Base-by-base conservation (phyloP, 2,329 filamentous ascomycete species). In the Juglanconis sp. region DNA sequence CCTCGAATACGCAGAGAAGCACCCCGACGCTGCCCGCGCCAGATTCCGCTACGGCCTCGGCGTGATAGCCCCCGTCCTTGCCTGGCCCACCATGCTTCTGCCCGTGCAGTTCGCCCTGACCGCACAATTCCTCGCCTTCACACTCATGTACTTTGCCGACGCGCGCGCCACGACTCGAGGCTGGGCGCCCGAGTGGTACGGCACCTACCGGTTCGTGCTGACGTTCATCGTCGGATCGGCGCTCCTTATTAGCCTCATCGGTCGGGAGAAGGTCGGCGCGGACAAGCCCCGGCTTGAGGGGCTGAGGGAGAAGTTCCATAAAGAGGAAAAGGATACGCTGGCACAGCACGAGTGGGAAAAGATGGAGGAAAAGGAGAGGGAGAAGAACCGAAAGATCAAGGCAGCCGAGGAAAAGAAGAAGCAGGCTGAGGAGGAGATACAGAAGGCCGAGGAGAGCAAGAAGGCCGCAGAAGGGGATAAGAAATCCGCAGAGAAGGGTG, bases 1-100 rank as follows among this genome's bases (percentile, higher is more conserved):
- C 59, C 81, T 96, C 17, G 92, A 96, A 75, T 96, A 88, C 73
- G 90, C 90, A 54, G 83, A 83, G 78, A 88, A 76, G 87, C 81
- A 73, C 77, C 87, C 74, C 75, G 84, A 70, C 68, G 68, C 51
- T 0, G 68, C 82, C 63, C 87, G 90, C 60, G 89, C 91, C 56
- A 91, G 89, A 68, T 86, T 86, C 68, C 89, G 93, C 64, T 97
- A 96, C 72, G 86, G 86, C n/a, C 86, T 92, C 65, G 93, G 93
- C 67, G 86, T 96, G 13, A 72, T 90, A 50, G 88, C 92, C 5
- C 88, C 93, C 1, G 85, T 89, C 50, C 77, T 95, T 30, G 93
- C 93, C 51, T 97, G 93, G 93, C 92, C 93, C 3, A 96, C 93
- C 10, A 82, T 96, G 38, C 79, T 96, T 53, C 82, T 97, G 76